phyloP scores from a whole-genome alignment of 305 asterid species.

The Fraxinus angustifolia region DNA sequence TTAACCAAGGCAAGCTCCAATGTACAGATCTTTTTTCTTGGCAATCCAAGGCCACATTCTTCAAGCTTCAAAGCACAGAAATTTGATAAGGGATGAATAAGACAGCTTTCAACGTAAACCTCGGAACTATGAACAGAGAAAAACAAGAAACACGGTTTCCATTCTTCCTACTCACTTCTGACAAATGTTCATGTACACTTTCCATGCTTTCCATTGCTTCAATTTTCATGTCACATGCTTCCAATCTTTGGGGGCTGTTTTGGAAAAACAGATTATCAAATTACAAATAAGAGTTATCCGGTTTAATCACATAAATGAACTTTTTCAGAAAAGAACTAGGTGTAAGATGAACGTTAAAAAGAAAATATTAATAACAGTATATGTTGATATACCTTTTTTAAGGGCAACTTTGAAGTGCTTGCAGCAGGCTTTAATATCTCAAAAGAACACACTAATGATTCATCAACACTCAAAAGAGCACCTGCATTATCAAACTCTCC shows the following conservation, averaged over 20 bases:
- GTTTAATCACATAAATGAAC: background rate
- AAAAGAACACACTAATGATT: conserved; percentile 65
- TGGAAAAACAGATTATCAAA: background rate
- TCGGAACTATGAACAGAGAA: conserved; percentile 14
- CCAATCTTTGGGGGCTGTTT: conserved; percentile 58
- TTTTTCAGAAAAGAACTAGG: background rate
- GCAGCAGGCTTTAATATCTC: background rate
- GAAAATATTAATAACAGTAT: background rate
- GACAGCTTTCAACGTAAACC: conserved; percentile 12
- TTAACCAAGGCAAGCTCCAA: conserved; percentile 23
- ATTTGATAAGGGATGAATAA: conserved; percentile 18
- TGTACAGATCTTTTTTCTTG: conserved; percentile 33
- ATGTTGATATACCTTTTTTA: conserved; percentile 54
- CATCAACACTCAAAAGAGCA: conserved; percentile 75
- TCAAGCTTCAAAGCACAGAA: conserved; percentile 7
- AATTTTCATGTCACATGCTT: conserved; percentile 15
- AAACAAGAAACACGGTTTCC: conserved; percentile 9
- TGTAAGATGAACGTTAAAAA: background rate
- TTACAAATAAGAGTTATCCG: background rate
- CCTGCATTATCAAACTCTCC: conserved; percentile 87
- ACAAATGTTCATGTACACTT: conserved; percentile 24
- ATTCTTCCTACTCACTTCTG: conserved; percentile 11
- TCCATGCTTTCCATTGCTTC: background rate
- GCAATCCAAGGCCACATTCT: conserved; percentile 12
- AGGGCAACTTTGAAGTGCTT: conserved; percentile 46